Base-by-base conservation (phyloP, 129 eudicot species). In the Deinandra increscens region DNA sequence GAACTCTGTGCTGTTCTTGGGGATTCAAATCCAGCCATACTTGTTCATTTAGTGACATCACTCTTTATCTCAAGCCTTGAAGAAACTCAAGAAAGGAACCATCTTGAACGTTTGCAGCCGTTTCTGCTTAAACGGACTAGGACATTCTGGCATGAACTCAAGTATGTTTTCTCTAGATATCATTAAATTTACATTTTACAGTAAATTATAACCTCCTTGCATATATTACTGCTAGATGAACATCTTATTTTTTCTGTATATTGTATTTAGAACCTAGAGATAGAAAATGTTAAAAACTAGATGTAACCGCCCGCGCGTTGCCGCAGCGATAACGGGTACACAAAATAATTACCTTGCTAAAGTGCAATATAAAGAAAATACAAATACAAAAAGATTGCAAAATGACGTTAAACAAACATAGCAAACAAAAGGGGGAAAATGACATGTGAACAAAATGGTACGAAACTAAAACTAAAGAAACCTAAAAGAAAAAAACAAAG, bases 101-200 rank as follows among this genome's bases (percentile, higher is more conserved):
- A 79, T 75, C 83, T 89, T 73, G 67, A 78, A 48, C 74, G 83
- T 54, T 73, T 86, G 78, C 81, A 39, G 17, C 85, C 75, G 50
- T 89, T 86, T 80, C 60, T 89, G 79, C 73, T 75, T 65, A 87
- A 80, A 69, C 69, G 50, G 59, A 77, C 92, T 9, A 69, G 31
- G 48, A 55, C 63, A 36, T 86, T 89, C 67, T 89, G 96, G 92
- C 96, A 88, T 81, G 92, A 88, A 77, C 92, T 88, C 53, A 81
- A 92, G 92, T 88, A 79, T 17, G 75, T 29, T 42, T 7, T 75
- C 63, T 37, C 11, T 39, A 53, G 20, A 56, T 41, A 9, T 56
- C 58, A 4, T 42, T 20, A 23, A 38, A 7, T 55, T 41, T 56
- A 4, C 41, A 17, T 19, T 65, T 31, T 5, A 50, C 62, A 34